phyloP scores from a whole-genome alignment of 2,329 filamentous ascomycete genomes.

The Scedosporium apiospermum region DNA sequence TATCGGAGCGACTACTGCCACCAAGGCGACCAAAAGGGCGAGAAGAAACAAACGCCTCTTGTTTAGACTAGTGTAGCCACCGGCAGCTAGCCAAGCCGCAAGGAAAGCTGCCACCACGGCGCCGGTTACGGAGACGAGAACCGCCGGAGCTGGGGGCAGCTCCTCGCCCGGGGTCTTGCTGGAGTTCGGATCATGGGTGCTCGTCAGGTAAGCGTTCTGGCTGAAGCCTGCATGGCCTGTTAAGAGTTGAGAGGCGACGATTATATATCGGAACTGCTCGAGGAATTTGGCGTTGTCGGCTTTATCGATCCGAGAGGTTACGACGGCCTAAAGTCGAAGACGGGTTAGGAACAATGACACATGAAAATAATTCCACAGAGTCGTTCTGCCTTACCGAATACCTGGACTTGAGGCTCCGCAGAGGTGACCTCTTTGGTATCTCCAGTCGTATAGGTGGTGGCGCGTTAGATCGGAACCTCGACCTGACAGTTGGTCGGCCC shows the following conservation, averaged over 20 bases:
- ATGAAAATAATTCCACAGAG: constrained; percentile 13
- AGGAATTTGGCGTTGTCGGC: constrained; percentile 78
- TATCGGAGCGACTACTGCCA: constrained; percentile 50
- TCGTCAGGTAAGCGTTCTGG: constrained; percentile 12
- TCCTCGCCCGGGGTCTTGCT: constrained; percentile 9
- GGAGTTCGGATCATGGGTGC: neutral
- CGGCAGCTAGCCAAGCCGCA: constrained; percentile 58
- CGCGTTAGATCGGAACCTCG: constrained; percentile 41
- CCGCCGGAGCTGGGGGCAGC: constrained; percentile 27
- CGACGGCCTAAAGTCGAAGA: constrained; percentile 43
- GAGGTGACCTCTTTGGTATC: constrained; percentile 25
- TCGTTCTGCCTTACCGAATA: constrained; percentile 36
- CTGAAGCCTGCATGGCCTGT: constrained; percentile 53
- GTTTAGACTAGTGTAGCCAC: constrained; percentile 33
- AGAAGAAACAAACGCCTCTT: constrained; percentile 44
- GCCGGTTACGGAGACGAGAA: constrained; percentile 48
- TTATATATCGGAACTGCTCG: constrained; percentile 86
- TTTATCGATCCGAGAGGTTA: constrained; percentile 63
- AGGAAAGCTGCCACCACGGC: constrained; percentile 62
- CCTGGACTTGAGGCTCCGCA: constrained; percentile 36
- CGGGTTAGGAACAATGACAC: constrained; percentile 8
- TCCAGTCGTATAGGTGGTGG: constrained; percentile 34
- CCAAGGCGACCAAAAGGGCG: constrained; percentile 42
- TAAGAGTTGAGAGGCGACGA: constrained; percentile 83
- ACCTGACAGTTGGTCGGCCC: constrained; percentile 43